phyloP scores from a whole-genome alignment of 768 basidiomycete genomes.

The Pulveroboletus sp. region DNA sequence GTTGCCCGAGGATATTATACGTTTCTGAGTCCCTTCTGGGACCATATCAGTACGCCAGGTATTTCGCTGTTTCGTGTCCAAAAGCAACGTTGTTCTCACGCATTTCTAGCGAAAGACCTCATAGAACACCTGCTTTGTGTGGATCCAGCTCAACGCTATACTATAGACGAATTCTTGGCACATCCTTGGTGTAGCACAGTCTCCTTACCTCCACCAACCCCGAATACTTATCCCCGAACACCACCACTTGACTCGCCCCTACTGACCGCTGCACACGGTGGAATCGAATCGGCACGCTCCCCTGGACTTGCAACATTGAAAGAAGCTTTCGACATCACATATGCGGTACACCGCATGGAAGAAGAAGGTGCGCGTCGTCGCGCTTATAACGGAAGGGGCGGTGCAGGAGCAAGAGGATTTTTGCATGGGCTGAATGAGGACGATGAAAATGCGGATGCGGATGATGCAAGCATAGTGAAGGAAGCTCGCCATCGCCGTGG shows the following conservation, averaged over 20 bases:
- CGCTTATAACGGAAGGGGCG: constrained; percentile 76
- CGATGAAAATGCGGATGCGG: constrained; percentile 67
- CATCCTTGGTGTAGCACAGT: constrained; percentile 93
- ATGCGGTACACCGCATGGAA: constrained; percentile 99
- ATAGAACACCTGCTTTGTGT: constrained; percentile 94
- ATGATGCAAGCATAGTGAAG: constrained; percentile 48
- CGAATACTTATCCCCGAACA: constrained; percentile 43
- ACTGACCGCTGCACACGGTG: constrained; percentile 74
- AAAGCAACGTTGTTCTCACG: constrained; percentile 9
- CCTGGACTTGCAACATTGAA: constrained; percentile 92
- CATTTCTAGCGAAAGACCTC: constrained; percentile 79
- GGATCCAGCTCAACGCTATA: constrained; percentile 92
- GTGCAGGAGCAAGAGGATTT: constrained; percentile 75
- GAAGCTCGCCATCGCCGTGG: constrained; percentile 42
- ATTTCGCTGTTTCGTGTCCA: constrained; percentile 14
- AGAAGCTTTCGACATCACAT: constrained; percentile 98
- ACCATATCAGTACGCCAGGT: constrained; percentile 86
- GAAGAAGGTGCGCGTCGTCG: constrained; percentile 91
- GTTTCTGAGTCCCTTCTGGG: constrained; percentile 99
- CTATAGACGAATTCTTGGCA: constrained; percentile 95
- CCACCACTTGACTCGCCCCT: constrained; percentile 83
- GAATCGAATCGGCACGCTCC: constrained; percentile 73
- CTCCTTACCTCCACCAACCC: constrained; percentile 65
- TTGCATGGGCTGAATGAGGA: constrained; percentile 90
- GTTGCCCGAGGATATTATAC: constrained; percentile 97